Conservation (phyloP, 352 stramenopile genomes). For the Phytophthora boehmeriae region DNA sequence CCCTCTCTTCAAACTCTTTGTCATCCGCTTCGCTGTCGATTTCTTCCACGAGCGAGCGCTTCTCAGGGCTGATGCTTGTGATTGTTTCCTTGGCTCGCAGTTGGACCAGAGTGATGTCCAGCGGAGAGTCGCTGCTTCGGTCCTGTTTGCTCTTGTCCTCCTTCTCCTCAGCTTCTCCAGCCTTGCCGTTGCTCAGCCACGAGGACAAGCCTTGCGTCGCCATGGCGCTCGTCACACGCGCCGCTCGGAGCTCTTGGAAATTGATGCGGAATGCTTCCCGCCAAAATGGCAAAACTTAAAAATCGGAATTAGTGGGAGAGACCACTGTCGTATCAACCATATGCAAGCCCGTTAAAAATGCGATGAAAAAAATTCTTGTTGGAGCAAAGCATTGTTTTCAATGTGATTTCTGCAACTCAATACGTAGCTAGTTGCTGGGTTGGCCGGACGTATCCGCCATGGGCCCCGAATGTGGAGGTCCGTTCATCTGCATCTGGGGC, state of each 20-base stretch:
- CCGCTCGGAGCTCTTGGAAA: neutral
- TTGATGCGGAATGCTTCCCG: constrained; percentile 15
- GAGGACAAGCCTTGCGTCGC: constrained; percentile 40
- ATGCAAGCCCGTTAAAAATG: too few relatives aligned
- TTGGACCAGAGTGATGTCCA: constrained; percentile 49
- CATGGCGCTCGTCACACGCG: constrained; percentile 19
- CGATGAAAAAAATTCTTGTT: constrained; percentile 1
- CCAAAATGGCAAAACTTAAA: constrained; percentile 25
- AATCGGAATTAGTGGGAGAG: constrained; percentile 2
- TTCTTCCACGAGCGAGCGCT: constrained; percentile 57
- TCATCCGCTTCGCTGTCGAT: constrained; percentile 81
- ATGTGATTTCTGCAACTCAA: neutral
- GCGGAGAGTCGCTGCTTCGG: constrained; percentile 33
- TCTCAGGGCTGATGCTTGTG: constrained; percentile 57
- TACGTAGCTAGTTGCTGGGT: constrained; percentile 19
- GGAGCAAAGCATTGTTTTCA: neutral
- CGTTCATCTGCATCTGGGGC: constrained; percentile 40
- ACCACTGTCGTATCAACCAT: too few relatives aligned
- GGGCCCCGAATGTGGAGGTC: constrained; percentile 20
- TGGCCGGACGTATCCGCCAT: constrained; percentile 23
- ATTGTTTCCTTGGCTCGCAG: constrained; percentile 50
- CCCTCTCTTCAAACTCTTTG: constrained; percentile 70
- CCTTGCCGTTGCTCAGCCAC: constrained; percentile 39
- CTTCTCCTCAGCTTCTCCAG: constrained; percentile 1
- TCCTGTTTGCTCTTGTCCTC: constrained; percentile 1